phyloP scores from a whole-genome alignment of 148 eudicot genomes.

The Cornus kousa region DNA sequence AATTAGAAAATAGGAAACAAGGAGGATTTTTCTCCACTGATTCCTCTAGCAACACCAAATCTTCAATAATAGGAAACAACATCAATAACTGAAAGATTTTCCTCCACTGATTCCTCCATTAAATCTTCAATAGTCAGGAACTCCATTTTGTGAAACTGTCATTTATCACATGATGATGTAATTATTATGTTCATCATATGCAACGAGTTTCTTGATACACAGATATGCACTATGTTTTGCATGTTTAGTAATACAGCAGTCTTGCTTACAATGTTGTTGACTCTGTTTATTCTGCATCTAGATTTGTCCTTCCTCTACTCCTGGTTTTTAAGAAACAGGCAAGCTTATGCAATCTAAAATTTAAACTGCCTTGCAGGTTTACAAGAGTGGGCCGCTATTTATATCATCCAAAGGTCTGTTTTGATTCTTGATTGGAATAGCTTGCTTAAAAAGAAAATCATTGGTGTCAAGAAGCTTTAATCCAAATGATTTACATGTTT shows the following conservation, averaged over 20 bases:
- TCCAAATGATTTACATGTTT: too few species aligned
- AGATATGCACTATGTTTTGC: not conserved
- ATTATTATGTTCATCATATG: not conserved
- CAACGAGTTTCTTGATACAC: not conserved
- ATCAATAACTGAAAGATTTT: too few species aligned
- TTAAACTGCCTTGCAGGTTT: constrained; percentile 54
- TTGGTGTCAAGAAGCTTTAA: not conserved
- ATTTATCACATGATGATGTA: not conserved
- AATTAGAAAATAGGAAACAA: too few species aligned
- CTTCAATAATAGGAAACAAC: too few species aligned
- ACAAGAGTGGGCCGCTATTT: constrained; percentile 81
- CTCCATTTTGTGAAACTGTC: not conserved
- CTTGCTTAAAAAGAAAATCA: not conserved
- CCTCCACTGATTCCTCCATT: too few species aligned
- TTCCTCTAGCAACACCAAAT: too few species aligned
- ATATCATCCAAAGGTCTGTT: constrained; percentile 87
- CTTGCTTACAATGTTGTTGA: not conserved
- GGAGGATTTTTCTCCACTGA: too few species aligned
- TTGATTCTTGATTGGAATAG: constrained; percentile 10
- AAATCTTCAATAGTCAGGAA: too few species aligned
- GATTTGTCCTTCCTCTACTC: not conserved
- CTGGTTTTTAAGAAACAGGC: not conserved
- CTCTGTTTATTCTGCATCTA: not conserved
- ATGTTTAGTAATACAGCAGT: not conserved
- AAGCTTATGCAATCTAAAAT: not conserved